Base-by-base conservation (phyloP, 495 filamentous ascomycete genomes). In the Echria macrotheca region DNA sequence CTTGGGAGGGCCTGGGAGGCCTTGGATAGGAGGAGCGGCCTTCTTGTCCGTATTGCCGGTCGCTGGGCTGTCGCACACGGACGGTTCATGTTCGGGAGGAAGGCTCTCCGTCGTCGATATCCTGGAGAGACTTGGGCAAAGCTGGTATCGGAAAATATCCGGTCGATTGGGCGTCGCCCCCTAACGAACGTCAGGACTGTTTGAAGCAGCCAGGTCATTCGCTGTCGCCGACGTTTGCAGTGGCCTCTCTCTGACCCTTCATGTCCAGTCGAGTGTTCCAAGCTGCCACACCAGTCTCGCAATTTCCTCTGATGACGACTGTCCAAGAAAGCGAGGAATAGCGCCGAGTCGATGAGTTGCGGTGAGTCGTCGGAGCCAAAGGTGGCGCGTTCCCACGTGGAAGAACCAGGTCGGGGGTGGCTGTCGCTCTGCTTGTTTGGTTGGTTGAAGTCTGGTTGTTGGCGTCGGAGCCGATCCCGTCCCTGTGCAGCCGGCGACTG, bases 201-300 rank as follows among this genome's bases (percentile, higher is more conserved):
- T 50, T 53, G 55, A 53, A 43, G 18, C 26, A 21, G 23, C 35
- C 55, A 47, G 41, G 35, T 41, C 50, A 57, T 50, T 41, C 55
- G 55, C 29, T 46, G 44, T 32, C 42, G 10, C 10, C 5, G n/a
- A 2, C 21, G 21, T 4, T 12, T 14, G 39, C 23, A 23, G n/a
- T 24, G n/a, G 42, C 15, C n/a, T 29, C 26, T 50, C 15, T 36
- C 14, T 28, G 25, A 17, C 38, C 46, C 26, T 19, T n/a, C 17
- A 24, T 17, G 4, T 41, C 17, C 18, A 24, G 38, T 42, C 21
- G 39, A 12, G 39, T 11, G 19, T 12, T 42, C 21, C 18, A 7
- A 25, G 15, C 21, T 40, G 17, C 5, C 39, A 23, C 23, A 10
- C 39, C 11, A 23, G 21, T 19, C 21, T 42, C 14, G 25, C 33